Base-by-base conservation (phyloP, 768 basidiomycete genomes). In the Psilocybe azurescens region DNA sequence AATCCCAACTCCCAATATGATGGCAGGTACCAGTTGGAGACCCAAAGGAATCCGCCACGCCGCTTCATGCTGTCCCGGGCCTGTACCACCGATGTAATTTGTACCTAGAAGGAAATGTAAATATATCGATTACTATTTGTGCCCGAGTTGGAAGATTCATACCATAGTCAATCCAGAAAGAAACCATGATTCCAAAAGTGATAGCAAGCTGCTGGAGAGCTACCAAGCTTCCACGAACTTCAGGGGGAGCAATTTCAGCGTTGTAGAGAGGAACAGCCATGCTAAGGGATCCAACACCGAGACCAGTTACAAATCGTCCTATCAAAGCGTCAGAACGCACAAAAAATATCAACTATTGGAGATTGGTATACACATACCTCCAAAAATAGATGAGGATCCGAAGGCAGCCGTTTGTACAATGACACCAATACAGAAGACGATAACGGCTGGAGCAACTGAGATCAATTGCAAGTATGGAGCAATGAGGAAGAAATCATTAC, bases 191-290 rank as follows among this genome's bases (percentile, higher is more conserved):
- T 20, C 89, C 89, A 67, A 91, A 90, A 1, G 89, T 90, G 72
- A 94, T 94, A 2, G 91, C 89, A 18, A 93, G 79, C 71, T 93
- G 92, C 71, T 93, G 92, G 8, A 94, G 82, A 3, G 90, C 91
- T 55, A 93, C 91, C 39, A 94, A 77, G 71, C 87, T 88, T 11
- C 92, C 92, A 64, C 92, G 86, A 14, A 94, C 89, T 75, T 93
- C 92, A 3, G 91, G 90, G 29, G 92, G 91, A 1, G 89, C 86
- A 57, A 92, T 83, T 72, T 83, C 83, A 41, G 79, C 79, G 63
- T 93, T 93, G 80, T 90, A 92, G 39, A 93, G 79, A 1, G 92
- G 92, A 10, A 94, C 91, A n/a, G 84, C 83, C 90, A 92, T 92
- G 67, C 88, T 90, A 20, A 93, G 77, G 2, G 90, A 90, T 10